Evolutionary conservation across 2,329 filamentous ascomycete species (phyloP), one percentile per base, ranked within the genome.

Genomic region (Claviceps sp.): DNA sequence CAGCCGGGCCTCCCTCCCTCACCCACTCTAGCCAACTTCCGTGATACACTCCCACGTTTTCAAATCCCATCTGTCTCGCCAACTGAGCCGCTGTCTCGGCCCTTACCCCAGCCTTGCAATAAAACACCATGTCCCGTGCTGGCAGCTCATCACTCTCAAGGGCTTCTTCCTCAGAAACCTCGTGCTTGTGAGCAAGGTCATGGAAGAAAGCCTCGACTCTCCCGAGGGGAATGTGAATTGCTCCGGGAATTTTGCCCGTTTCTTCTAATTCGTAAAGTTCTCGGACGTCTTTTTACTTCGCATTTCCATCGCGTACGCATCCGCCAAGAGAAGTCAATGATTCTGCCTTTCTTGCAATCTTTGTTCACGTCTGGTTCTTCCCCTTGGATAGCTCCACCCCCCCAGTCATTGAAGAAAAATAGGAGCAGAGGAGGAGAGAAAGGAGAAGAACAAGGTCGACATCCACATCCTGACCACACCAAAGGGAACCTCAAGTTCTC

Each of bases 51-150:
- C 79, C 80, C 0, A 86, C 79, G 7, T 76, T 78, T 48, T 70
- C 68, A 76, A 86, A 97, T 9, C 91, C 91, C 2, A 82, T 84
- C 63, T 86, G 77, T 60, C 74, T 73, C 34, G 93, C 93, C 65
- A 96, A 67, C 57, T 78, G 75, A 6, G 89, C 89, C 6, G 90
- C 90, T 0, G 86, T 79, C 46, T 76, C 73, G 59, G 87, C 88
- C 63, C 93, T 76, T 57, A 97, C 87, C 2, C 93, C 93, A 0
- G 90, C 84, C 71, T 88, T 94, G 71, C 93, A 98, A 68, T 95
- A 97, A 62, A 97, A 93, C 4, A 97, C 76, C 14, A 95, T 65
- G 45, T 79, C 73, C 54, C 71, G 72, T 2, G 61, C 60, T 0
- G 75, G 90, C 55, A 87, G 85, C 54, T 75, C 90, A 67, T 88